phyloP scores from a whole-genome alignment of 1,139 yeast species.

The Magnusiomyces suaveolens region DNA sequence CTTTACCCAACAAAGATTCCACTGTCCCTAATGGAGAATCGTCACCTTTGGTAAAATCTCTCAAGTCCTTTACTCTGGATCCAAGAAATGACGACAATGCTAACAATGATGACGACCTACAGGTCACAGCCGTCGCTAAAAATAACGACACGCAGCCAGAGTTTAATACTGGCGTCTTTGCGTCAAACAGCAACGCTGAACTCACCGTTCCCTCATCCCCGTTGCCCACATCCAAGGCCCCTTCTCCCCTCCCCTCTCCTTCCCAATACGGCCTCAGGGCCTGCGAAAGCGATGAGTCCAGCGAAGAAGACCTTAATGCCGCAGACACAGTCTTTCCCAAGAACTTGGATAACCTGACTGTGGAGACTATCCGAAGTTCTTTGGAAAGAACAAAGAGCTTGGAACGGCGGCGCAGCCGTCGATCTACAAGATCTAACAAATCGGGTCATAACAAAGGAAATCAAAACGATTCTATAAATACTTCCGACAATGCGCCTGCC shows the following conservation, averaged over 20 bases:
- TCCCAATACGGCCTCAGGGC: no score
- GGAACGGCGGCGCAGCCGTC: slow-evolving; percentile 29
- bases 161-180: no score
- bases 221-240: no score
- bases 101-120: neutral
- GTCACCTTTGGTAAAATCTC: neutral
- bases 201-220: no score
- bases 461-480: slow-evolving; percentile 8
- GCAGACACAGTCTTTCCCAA: slow-evolving; percentile 34
- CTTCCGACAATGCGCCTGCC: slow-evolving; percentile 13
- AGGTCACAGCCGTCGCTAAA: neutral
- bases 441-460: neutral
- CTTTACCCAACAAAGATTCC: no score
- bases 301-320: slow-evolving; percentile 21
- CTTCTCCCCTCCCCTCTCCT: no score
- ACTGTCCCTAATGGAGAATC: neutral
- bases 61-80: neutral
- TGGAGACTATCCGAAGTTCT: slow-evolving; percentile 31
- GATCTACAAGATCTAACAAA: slow-evolving; percentile 16
- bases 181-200: no score
- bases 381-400: slow-evolving; percentile 31
- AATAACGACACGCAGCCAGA: neutral
- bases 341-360: slow-evolving; percentile 27
- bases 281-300: slow-evolving; percentile 5
- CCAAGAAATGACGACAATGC: neutral